phyloP scores from a whole-genome alignment of 2,329 filamentous ascomycete genomes.

The Sporothrix mexicana region DNA sequence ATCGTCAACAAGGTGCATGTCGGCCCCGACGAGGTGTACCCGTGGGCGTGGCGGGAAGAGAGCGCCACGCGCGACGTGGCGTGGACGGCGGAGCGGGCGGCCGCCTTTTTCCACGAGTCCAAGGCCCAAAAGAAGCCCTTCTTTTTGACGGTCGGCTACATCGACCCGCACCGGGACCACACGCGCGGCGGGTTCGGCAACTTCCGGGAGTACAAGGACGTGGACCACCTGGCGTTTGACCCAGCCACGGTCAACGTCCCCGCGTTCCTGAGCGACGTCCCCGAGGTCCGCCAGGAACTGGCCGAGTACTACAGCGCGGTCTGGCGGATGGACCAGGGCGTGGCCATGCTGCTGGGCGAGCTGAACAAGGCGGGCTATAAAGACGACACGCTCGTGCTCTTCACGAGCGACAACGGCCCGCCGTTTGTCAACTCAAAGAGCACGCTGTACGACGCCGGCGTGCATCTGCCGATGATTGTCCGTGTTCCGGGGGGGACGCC shows the following conservation, averaged over 20 bases:
- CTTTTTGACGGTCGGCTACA: constrained; percentile 53
- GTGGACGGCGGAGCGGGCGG: constrained; percentile 47
- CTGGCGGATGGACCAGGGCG: constrained; percentile 49
- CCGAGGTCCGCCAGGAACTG: constrained; percentile 49
- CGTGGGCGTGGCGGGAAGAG: constrained; percentile 49
- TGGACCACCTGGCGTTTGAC: neutral
- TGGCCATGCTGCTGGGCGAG: constrained; percentile 48
- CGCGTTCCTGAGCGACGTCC: constrained; percentile 48
- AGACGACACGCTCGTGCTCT: constrained; percentile 51
- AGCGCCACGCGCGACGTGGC: constrained; percentile 52
- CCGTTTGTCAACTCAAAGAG: constrained; percentile 59
- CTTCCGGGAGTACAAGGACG: constrained; percentile 41
- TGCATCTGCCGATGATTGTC: constrained; percentile 51
- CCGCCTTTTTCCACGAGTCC: constrained; percentile 48
- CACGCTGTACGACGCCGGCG: constrained; percentile 54
- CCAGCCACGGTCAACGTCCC: constrained; percentile 42
- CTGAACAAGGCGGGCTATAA: constrained; percentile 44
- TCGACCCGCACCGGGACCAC: constrained; percentile 53
- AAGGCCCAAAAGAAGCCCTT: constrained; percentile 45
- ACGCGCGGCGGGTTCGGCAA: constrained; percentile 27
- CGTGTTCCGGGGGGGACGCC: constrained; percentile 33
- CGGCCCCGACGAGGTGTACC: constrained; percentile 48
- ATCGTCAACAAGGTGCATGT: constrained; percentile 57
- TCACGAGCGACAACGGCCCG: constrained; percentile 55
- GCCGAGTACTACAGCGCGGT: constrained; percentile 51